Percentiles rank a stretch among this genome's conserved stretches.
Evolutionary conservation across 2,329 filamentous ascomycete species (phyloP).

Genomic region (Mollisia scopiformis): DNA sequence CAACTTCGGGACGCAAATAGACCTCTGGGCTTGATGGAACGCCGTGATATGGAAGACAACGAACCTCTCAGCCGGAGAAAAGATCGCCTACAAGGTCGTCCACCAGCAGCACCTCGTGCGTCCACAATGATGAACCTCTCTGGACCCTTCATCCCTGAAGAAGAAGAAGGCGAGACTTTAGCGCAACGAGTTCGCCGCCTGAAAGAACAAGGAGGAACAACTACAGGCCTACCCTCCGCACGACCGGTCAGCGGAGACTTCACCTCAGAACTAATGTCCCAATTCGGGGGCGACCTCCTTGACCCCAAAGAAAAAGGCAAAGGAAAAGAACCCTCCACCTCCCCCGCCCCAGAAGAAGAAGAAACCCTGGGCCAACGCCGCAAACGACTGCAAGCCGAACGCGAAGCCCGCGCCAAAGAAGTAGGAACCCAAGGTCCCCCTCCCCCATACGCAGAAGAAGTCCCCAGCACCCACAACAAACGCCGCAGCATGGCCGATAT

Average conservation of each 20-base stretch:
- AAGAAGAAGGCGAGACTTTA: slow-evolving; percentile 65
- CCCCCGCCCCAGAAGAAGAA: slow-evolving; percentile 57
- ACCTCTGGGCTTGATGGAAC: slow-evolving; percentile 77
- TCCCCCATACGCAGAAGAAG: neutral
- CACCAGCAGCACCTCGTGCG: slow-evolving; percentile 27
- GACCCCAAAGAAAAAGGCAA: slow-evolving; percentile 43
- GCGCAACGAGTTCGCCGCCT: slow-evolving; percentile 67
- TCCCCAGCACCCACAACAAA: slow-evolving; percentile 31
- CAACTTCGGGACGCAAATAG: slow-evolving; percentile 55
- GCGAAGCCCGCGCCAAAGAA: slow-evolving; percentile 63
- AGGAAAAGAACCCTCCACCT: slow-evolving; percentile 35
- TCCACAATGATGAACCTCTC: slow-evolving; percentile 32
- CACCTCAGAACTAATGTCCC: slow-evolving; percentile 68
- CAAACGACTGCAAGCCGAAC: slow-evolving; percentile 70
- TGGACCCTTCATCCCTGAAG: slow-evolving; percentile 29
- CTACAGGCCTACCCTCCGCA: slow-evolving; percentile 28
- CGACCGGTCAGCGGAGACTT: slow-evolving; percentile 68
- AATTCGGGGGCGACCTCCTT: slow-evolving; percentile 54
- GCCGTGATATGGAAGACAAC: slow-evolving; percentile 85
- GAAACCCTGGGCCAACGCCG: slow-evolving; percentile 81
- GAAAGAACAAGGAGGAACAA: slow-evolving; percentile 52
- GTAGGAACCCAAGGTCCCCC: slow-evolving; percentile 41
- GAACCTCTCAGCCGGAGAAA: slow-evolving; percentile 60
- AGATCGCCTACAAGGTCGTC: slow-evolving; percentile 34
- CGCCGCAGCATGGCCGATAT: slow-evolving; percentile 45